These are phyloP conservation scores for Saksenaea oblongispora DNA, from an alignment of 371 early-diverging fungal species.

Conservation along the genomic window DNA sequence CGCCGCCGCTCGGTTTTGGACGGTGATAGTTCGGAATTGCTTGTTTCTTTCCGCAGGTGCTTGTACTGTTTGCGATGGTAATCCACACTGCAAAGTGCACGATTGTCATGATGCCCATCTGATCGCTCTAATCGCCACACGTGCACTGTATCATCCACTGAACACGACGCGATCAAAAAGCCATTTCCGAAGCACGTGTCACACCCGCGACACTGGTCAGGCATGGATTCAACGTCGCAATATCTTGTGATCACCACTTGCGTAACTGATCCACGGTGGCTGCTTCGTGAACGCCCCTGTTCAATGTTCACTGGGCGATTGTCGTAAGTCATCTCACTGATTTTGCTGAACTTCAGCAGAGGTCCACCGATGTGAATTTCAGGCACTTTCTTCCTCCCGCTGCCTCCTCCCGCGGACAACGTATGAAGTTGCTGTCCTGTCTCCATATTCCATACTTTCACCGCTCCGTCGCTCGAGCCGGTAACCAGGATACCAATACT, in stretches of 20 bases:
- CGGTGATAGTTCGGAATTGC: not conserved
- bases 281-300: not conserved
- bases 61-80: conserved; percentile 25
- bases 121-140: conserved; percentile 39
- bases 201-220: conserved; percentile 28
- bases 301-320: not conserved
- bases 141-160: conserved; percentile 33
- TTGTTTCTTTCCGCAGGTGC: not conserved
- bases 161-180: conserved; percentile 37
- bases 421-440: conserved; percentile 55
- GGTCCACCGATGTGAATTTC: conserved; percentile 21
- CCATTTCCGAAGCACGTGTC: conserved; percentile 39
- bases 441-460: conserved; percentile 79
- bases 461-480: conserved; percentile 78
- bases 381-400: conserved; percentile 2
- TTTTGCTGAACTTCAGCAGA: conserved; percentile 21
- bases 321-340: not conserved
- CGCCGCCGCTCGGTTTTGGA: conserved; percentile 4
- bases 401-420: conserved; percentile 24
- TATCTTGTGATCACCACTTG: conserved; percentile 36
- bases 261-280: conserved; percentile 31
- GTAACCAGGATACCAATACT: conserved; percentile 54
- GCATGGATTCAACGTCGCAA: conserved; percentile 28
- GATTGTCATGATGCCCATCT: conserved; percentile 20
- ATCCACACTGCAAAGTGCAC: conserved; percentile 27